Base-by-base conservation (phyloP, 2,329 filamentous ascomycete genomes). In the Mycosphaerella arachidis region DNA sequence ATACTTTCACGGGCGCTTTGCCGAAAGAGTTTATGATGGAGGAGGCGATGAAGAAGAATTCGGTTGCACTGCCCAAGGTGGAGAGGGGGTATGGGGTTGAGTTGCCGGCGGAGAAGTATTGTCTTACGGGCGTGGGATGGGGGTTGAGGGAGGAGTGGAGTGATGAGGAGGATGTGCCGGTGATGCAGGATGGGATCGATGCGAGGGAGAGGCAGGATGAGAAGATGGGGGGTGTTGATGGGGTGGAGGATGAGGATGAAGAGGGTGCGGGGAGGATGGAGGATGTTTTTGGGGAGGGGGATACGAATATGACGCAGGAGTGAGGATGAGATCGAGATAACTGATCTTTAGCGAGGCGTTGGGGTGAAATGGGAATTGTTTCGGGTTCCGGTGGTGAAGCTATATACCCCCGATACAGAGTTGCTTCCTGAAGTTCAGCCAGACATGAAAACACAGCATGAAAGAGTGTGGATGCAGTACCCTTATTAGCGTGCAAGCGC, bases 21-120 rank as follows among this genome's bases (percentile, higher is more conserved):
- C 83, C 84, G 0, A 92, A 92, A 71, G 90, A 93, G 66, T 92
- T 89, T 74, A 81, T 92, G 78, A 77, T 87, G 58, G 88, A 92
- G 72, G 78, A 91, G n/a, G 90, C 89, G 12, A 79, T 82, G 63
- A 86, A 89, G 71, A 78, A 86, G 64, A 92, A 92, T 75, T 84
- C 84, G 67, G 79, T 88, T 30, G 82, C 81, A 1, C 75, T 92
- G 63, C 82, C 82, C 45, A 75, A 79, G 65, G 79, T 84, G n/a
- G 79, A 83, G 63, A 75, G 82, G 50, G 79, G 81, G 52, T 84
- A 79, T 67, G 85, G 84, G 2, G 76, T 87, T 60, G 75, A 84
- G 59, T 70, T 87, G 68, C 85, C 85, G 62, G 82, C 82, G 13
- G 85, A 87, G 77, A 75, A 84, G 71, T 87, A 86, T 67, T 84